Evolutionary conservation across 116 monocot genomes (phyloP).

Genomic region (Cymodocea nodosa): DNA sequence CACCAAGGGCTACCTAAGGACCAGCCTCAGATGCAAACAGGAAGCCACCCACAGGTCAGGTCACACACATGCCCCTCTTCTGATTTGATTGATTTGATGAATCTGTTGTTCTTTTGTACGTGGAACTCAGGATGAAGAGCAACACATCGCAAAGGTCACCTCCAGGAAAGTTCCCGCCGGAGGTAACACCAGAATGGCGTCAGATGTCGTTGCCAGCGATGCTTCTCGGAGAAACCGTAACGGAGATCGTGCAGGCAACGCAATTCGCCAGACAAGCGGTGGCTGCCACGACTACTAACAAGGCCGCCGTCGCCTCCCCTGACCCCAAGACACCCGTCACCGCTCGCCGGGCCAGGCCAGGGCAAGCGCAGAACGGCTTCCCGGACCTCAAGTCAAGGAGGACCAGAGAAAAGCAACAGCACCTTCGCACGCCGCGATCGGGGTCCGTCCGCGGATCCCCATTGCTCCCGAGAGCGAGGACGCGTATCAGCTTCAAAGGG

Average conservation of each 20-base stretch:
- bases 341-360: conserved; percentile 1
- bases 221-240: conserved; percentile 71
- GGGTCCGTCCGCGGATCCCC: conserved; percentile 21
- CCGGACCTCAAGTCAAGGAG: conserved; percentile 32
- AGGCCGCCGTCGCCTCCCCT: neutral
- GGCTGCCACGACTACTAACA: no score
- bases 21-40: conserved; percentile 84
- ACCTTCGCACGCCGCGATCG: neutral
- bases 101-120: neutral
- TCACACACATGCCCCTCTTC: no score
- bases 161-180: conserved; percentile 33
- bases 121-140: conserved; percentile 35
- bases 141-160: conserved; percentile 33
- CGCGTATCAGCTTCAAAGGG: conserved; percentile 67
- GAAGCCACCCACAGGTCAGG: conserved; percentile 41
- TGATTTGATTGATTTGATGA: no score
- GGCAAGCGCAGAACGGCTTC: neutral
- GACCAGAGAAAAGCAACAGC: conserved; percentile 49
- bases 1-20: conserved; percentile 59
- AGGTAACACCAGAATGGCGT: conserved; percentile 39
- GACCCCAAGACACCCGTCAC: conserved; percentile 58
- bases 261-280: conserved; percentile 38
- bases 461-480: conserved; percentile 20
- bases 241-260: conserved; percentile 61
- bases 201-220: conserved; percentile 66